Evolutionary conservation across 805 yeast species (phyloP).

Genomic region (Yarrowia sp.): DNA sequence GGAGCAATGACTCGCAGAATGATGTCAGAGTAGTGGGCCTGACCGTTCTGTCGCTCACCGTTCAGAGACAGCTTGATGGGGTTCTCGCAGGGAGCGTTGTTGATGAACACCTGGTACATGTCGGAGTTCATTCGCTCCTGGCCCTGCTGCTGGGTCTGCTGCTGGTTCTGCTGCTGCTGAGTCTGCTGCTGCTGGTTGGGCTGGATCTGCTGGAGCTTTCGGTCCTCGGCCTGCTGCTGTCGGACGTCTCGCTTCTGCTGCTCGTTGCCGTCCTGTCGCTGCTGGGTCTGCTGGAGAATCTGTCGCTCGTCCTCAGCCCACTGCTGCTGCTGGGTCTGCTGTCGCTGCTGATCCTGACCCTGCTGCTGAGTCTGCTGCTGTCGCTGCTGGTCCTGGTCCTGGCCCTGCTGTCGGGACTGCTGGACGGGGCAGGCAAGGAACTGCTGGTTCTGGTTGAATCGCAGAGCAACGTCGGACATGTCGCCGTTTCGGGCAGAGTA

Average conservation of each 20-base stretch:
- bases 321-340: slow-evolving; percentile 37
- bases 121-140: background rate
- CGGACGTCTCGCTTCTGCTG: slow-evolving; percentile 17
- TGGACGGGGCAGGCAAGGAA: slow-evolving; percentile 34
- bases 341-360: slow-evolving; percentile 40
- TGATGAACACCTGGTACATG: slow-evolving; percentile 23
- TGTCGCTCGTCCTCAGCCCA: slow-evolving; percentile 18
- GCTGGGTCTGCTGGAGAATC: slow-evolving; percentile 31
- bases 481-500: slow-evolving; percentile 13
- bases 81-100: slow-evolving; percentile 30
- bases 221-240: slow-evolving; percentile 28
- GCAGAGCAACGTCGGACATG: slow-evolving; percentile 23
- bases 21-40: slow-evolving; percentile 7
- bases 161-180: slow-evolving; percentile 11
- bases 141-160: slow-evolving; percentile 1
- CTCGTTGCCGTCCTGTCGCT: slow-evolving; percentile 35
- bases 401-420: slow-evolving; percentile 29
- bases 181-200: slow-evolving; percentile 16
- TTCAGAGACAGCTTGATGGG: slow-evolving; percentile 23
- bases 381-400: slow-evolving; percentile 11
- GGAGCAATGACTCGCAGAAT: slow-evolving; percentile 22
- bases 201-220: slow-evolving; percentile 1
- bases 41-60: slow-evolving; percentile 30
- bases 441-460: slow-evolving; percentile 27
- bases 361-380: slow-evolving; percentile 14